These are phyloP conservation scores for Papiliotrema fonsecae DNA, from an alignment of 1,284 basidiomycete species.

Conservation along the genomic window DNA sequence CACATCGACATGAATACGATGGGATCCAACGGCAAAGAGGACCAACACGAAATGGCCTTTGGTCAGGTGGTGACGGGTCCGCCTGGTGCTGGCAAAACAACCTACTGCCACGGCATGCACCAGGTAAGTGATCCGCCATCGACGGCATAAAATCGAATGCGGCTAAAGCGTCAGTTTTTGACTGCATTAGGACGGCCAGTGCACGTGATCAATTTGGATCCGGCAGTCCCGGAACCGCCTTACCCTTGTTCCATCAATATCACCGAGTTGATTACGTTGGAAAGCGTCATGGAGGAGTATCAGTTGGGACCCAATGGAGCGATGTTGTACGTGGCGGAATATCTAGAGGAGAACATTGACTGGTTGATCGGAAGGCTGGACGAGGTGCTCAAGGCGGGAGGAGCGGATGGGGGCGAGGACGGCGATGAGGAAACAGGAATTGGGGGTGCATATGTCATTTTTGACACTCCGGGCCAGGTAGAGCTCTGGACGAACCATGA, in stretches of 20 bases:
- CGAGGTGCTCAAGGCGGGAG: constrained; percentile 49
- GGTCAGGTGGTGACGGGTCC: constrained; percentile 73
- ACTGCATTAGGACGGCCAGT: constrained; percentile 80
- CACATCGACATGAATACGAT: background rate
- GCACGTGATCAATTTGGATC: constrained; percentile 89
- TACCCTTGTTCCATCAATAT: constrained; percentile 90
- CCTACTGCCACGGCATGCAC: constrained; percentile 88
- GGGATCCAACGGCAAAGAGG: background rate
- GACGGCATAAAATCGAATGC: background rate
- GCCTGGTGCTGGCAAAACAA: constrained; percentile 89
- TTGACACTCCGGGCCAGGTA: constrained; percentile 96
- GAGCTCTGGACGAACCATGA: constrained; percentile 95
- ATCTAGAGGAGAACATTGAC: constrained; percentile 90
- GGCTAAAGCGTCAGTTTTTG: constrained; percentile 56
- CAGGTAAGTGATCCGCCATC: constrained; percentile 51
- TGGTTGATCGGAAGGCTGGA: constrained; percentile 77
- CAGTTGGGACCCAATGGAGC: constrained; percentile 92
- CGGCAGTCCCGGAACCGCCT: constrained; percentile 80
- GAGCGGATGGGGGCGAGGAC: background rate
- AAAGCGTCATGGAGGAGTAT: constrained; percentile 81
- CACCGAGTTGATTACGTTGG: constrained; percentile 76
- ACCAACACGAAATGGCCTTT: constrained; percentile 32
- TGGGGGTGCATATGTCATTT: constrained; percentile 67
- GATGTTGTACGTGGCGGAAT: constrained; percentile 97
- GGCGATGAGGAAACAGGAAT: background rate